phyloP scores from a whole-genome alignment of 345 rosid genomes.

The Corymbia maculata region DNA sequence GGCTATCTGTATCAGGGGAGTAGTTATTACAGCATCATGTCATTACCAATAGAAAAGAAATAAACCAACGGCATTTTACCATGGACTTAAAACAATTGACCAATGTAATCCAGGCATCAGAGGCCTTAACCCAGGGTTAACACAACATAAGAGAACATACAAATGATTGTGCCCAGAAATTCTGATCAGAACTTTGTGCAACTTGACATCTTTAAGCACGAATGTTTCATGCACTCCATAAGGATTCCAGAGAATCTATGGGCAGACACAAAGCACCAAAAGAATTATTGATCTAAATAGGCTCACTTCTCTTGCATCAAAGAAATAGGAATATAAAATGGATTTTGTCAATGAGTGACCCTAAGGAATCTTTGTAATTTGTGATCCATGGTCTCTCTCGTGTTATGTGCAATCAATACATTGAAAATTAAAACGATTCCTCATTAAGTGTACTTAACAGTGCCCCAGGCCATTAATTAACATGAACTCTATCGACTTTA shows the following conservation, averaged over 20 bases:
- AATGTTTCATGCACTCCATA: background rate
- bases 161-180: background rate
- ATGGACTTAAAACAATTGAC: background rate
- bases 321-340: background rate
- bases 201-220: background rate
- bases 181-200: background rate
- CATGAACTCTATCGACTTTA: background rate
- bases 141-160: background rate
- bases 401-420: background rate
- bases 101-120: background rate
- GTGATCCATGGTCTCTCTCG: background rate
- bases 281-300: background rate
- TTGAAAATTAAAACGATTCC: background rate
- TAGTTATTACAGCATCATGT: background rate
- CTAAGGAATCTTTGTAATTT: background rate
- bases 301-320: background rate
- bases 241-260: background rate
- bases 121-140: background rate
- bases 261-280: background rate
- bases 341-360: background rate
- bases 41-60: background rate
- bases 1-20: slow-evolving; percentile 33
- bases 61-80: background rate
- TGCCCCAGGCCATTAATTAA: background rate
- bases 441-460: background rate